Evolutionary conservation across 495 filamentous ascomycete species (phyloP).

Genomic region (Penicillium crystallinum): DNA sequence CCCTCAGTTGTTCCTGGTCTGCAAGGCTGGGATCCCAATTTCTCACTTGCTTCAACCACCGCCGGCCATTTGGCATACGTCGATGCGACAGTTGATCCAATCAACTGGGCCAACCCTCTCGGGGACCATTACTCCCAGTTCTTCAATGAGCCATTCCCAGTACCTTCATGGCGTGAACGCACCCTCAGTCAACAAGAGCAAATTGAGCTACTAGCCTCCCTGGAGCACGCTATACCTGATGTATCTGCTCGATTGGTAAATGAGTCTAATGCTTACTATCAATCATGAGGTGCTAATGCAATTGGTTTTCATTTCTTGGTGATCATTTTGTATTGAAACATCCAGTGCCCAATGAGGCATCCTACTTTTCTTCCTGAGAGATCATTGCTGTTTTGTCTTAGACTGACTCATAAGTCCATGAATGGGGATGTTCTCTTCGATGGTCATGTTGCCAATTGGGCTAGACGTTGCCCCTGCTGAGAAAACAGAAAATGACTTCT

Average conservation of each 20-base stretch:
- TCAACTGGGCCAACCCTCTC: slow-evolving; percentile 38
- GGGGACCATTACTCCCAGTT: slow-evolving; percentile 49
- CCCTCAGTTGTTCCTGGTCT: slow-evolving; percentile 42
- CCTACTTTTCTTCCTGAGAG: not conserved
- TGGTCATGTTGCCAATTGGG: slow-evolving; percentile 4
- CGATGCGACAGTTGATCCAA: slow-evolving; percentile 34
- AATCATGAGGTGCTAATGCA: slow-evolving; percentile 25
- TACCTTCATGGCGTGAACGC: slow-evolving; percentile 48
- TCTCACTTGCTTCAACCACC: slow-evolving; percentile 39
- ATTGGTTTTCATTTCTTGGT: not conserved
- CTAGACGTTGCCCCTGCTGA: not conserved
- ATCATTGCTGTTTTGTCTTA: slow-evolving; percentile 3
- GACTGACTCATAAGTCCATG: not conserved
- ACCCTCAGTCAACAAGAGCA: slow-evolving; percentile 68
- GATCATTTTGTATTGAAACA: not conserved
- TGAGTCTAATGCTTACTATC: slow-evolving; percentile 59
- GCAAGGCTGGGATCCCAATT: slow-evolving; percentile 46
- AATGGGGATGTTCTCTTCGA: not conserved
- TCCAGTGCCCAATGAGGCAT: not conserved
- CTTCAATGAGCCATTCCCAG: slow-evolving; percentile 40
- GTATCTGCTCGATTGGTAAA: slow-evolving; percentile 45
- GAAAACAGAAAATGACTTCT: not conserved
- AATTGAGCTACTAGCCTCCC: slow-evolving; percentile 60
- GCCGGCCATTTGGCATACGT: slow-evolving; percentile 38
- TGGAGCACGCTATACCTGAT: slow-evolving; percentile 57